Base-by-base conservation (phyloP, 2,329 filamentous ascomycete genomes). In the Hypoxylon sp. region DNA sequence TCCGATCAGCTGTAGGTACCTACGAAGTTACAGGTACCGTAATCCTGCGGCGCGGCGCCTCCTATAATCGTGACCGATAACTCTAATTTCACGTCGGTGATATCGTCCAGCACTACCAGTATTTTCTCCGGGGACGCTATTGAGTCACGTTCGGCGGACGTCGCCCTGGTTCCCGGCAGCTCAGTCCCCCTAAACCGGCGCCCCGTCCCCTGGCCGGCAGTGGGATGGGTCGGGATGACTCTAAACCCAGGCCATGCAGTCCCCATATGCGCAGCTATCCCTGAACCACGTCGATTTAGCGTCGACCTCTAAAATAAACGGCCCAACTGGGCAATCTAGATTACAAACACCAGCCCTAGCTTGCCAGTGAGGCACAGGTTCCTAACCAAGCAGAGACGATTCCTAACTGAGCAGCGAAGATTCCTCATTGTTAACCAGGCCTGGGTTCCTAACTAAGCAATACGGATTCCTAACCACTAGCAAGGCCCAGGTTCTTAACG, bases 21-120 rank as follows among this genome's bases (percentile, higher is more conserved):
- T n/a, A n/a, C n/a, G n/a, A n/a, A n/a, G n/a, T n/a, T n/a, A n/a
- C n/a, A n/a, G n/a, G n/a, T 31, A n/a, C 11, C 8, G 48, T 31
- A 27, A 15, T 27, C 13, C 9, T 50, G 40, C 24, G 53, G 53
- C 53, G 24, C 46, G 50, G 40, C 41, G 51, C 51, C 47, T 48
- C 11, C 24, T 42, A 41, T 40, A 56, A 52, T 37, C 37, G 55
- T 43, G 47, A 50, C 38, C 38, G 38, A 41, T 6, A 40, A 23
- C 48, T 45, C 35, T 20, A n/a, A 33, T 13, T 15, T 15, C 10
- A 24, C 13, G 9, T 10, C 20, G 20, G 9, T 3, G 20, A 41
- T 21, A 8, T 41, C 11, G 15, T 21, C 21, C 21, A 11, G 21
- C 17, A 21, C 35, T 40, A 40, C 35, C 17, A 40, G 9, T 4